Conservation (phyloP, 176 grass and related monocot genomes). For the Bothriochloa decipiens region DNA sequence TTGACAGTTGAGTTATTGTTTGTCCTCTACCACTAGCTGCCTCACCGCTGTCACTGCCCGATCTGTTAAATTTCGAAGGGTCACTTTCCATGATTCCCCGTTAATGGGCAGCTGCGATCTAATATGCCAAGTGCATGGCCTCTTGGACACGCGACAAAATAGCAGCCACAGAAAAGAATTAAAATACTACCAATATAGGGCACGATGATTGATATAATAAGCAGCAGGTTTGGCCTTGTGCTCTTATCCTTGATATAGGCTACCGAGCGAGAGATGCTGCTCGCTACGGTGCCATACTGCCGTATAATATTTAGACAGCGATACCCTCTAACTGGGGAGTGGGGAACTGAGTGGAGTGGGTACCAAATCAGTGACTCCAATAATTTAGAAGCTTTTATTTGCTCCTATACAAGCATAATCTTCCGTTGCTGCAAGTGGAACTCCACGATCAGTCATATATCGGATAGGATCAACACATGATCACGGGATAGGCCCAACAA, state of each 20-base stretch:
- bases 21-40: background rate
- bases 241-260: background rate
- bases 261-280: background rate
- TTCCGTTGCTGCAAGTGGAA: too few relatives aligned
- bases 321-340: constrained; percentile 3
- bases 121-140: background rate
- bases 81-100: too few relatives aligned
- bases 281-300: background rate
- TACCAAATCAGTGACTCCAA: background rate
- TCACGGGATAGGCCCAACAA: too few relatives aligned
- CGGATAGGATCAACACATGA: too few relatives aligned
- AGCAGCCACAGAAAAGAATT: constrained; percentile 11
- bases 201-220: background rate
- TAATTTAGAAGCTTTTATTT: background rate
- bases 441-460: too few relatives aligned
- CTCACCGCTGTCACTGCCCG: background rate
- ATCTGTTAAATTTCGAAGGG: background rate
- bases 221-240: background rate
- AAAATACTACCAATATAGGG: background rate
- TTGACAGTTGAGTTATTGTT: background rate
- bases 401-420: background rate
- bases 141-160: background rate
- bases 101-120: too few relatives aligned
- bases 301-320: background rate
- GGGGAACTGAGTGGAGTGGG: background rate